Evolutionary conservation across 352 stramenopile genomes (phyloP), one percentile per base, ranked within the genome.

Genomic region (Pythium oligandrum): DNA sequence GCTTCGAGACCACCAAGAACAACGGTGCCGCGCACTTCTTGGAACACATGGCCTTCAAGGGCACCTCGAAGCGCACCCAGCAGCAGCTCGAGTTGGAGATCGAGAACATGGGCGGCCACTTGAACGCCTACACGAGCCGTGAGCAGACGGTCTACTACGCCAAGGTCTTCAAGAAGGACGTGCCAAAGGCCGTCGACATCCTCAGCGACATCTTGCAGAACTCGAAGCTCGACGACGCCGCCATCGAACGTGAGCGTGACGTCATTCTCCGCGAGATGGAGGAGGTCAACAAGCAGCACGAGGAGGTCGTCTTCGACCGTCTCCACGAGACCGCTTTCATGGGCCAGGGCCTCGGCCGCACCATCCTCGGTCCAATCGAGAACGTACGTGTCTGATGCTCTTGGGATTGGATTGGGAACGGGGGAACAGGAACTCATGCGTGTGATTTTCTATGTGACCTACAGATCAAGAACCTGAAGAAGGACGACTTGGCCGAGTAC

Each of bases 131-230:
- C 79, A 99, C 98, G 51, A 98, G 82, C 63, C 86, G 97, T 50
- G 98, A 99, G 72, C 97, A 99, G 80, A 99, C 98, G n/a, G 97
- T 99, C 34, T 99, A 99, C 83, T 99, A 99, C 83, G 97, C 97
- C 59, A 99, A 99, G 77, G 96, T 99, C 2, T 99, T 99, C 75
- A 98, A 99, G 78, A 96, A 98, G 63, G 97, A 99, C 71, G 94
- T 99, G 44, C 87, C 82, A 7, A 76, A 85, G 44, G 97, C 97
- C 45, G 91, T 99, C 59, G 98, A 99, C 66, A 99, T 99, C 69
- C 83, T 99, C 43, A 93, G 85, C 58, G 98, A 99, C 79, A 99
- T 99, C 59, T 71, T 99, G 52, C 88, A 99, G 62, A 95, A 99
- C 79, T 98, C 94, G 30, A 98, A 98, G 66, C 80, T 99, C 44